phyloP scores from a whole-genome alignment of 2,329 filamentous ascomycete species.

The Talaromyces sp. region DNA sequence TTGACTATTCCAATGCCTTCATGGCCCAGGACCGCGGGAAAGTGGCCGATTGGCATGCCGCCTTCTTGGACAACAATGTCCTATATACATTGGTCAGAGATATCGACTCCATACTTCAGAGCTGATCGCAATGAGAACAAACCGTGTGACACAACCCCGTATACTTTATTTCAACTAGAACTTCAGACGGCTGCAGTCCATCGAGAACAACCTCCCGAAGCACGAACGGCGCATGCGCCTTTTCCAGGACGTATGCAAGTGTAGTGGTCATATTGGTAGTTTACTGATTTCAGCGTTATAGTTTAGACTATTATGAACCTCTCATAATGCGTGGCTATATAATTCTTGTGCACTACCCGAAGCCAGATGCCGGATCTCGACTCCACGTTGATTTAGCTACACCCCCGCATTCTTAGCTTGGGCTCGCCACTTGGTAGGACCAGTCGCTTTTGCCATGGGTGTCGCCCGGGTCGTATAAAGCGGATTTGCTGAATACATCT shows the following conservation, averaged over 20 bases:
- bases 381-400: neutral
- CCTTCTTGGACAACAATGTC: constrained; percentile 7
- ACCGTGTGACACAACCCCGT: constrained; percentile 4
- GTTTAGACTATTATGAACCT: neutral
- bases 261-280: neutral
- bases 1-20: constrained; percentile 54
- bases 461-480: neutral
- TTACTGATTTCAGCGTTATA: neutral
- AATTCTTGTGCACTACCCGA: neutral
- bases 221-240: neutral
- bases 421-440: neutral
- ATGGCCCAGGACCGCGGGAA: constrained; percentile 45
- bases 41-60: neutral
- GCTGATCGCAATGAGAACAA: neutral
- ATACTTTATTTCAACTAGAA: neutral
- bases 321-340: neutral
- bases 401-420: neutral
- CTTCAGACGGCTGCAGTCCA: neutral
- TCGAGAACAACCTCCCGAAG: neutral
- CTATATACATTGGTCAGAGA: neutral
- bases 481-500: neutral
- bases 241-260: neutral
- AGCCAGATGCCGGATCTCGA: constrained; percentile 4
- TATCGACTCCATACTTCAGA: neutral
- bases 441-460: neutral